A percentile compares a stretch with the other conserved stretches of the same genome.
Evolutionary conservation across 305 asterid species (phyloP).

Genomic region (Rubia peregrina): DNA sequence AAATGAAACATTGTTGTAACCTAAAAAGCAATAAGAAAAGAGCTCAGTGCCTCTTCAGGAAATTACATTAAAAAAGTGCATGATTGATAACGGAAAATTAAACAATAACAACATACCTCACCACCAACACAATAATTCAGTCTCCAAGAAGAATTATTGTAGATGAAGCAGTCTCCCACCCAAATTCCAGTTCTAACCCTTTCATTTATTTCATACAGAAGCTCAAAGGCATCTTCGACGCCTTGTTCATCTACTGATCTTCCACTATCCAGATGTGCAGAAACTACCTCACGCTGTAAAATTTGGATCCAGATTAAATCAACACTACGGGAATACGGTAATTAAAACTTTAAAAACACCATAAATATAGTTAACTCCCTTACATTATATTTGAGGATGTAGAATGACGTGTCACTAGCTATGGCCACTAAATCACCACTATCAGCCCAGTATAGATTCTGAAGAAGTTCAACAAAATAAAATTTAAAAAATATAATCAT

Average conservation of each 20-base stretch:
- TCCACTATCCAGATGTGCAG: slow-evolving; percentile 83
- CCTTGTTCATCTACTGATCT: slow-evolving; percentile 81
- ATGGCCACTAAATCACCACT: slow-evolving; percentile 95
- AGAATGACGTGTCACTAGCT: slow-evolving; percentile 55
- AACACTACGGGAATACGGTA: not conserved
- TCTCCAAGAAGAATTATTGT: slow-evolving; percentile 93
- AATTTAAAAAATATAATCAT: slow-evolving; percentile 3
- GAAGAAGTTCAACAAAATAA: slow-evolving; percentile 18
- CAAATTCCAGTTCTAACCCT: slow-evolving; percentile 94
- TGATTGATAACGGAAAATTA: not conserved
- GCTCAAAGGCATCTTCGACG: slow-evolving; percentile 93
- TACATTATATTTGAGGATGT: slow-evolving; percentile 66
- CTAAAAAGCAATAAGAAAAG: slow-evolving; percentile 25
- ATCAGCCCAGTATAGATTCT: slow-evolving; percentile 99
- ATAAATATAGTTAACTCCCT: slow-evolving; percentile 21
- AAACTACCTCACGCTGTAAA: slow-evolving; percentile 88
- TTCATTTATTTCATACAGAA: slow-evolving; percentile 81
- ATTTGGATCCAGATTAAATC: slow-evolving; percentile 20
- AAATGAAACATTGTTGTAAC: slow-evolving; percentile 97
- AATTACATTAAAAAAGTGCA: slow-evolving; percentile 11
- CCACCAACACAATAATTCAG: slow-evolving; percentile 99
- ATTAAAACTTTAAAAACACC: not conserved
- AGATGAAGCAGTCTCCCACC: slow-evolving; percentile 99
- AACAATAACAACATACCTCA: slow-evolving; percentile 45
- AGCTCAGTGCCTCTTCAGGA: not conserved